Percentiles rank a stretch among this genome's conserved stretches.
phyloP scores from a whole-genome alignment of 169 alveolate species.

The Amoebophrya sp. region DNA sequence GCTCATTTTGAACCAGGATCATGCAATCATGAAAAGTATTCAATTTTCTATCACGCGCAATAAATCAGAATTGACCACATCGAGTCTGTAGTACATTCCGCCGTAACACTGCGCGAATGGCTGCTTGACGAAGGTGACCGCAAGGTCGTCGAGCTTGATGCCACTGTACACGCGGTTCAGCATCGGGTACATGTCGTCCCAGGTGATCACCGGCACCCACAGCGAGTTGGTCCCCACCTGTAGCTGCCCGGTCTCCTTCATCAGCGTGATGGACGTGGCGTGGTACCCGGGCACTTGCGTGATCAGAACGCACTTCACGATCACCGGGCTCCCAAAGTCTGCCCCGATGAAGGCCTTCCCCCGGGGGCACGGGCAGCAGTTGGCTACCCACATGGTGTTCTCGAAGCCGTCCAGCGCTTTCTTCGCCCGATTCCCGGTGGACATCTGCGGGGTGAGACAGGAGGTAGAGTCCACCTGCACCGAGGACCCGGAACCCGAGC shows the following conservation, averaged over 20 bases:
- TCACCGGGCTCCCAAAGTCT: not conserved
- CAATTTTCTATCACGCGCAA: too few species aligned
- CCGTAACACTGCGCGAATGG: not conserved
- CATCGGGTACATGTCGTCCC: not conserved
- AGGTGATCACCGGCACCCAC: not conserved
- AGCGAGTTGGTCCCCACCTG: not conserved
- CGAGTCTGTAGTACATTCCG: not conserved
- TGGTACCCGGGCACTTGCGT: constrained; percentile 14
- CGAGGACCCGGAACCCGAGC: too few species aligned
- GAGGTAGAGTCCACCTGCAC: not conserved
- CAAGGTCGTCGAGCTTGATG: not conserved
- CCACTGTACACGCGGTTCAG: not conserved
- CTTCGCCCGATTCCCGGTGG: not conserved
- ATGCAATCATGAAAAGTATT: too few species aligned
- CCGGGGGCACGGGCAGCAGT: not conserved
- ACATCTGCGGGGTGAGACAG: not conserved
- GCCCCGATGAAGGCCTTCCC: not conserved
- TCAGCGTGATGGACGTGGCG: not conserved
- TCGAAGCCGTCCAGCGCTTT: not conserved
- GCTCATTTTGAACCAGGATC: too few species aligned
- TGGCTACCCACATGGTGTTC: constrained; percentile 10
- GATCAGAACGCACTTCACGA: not conserved
- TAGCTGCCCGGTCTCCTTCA: not conserved
- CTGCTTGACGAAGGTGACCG: not conserved
- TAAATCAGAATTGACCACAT: too few species aligned